Conservation (phyloP, 2,329 filamentous ascomycete genomes). For the Cadophora sp. region DNA sequence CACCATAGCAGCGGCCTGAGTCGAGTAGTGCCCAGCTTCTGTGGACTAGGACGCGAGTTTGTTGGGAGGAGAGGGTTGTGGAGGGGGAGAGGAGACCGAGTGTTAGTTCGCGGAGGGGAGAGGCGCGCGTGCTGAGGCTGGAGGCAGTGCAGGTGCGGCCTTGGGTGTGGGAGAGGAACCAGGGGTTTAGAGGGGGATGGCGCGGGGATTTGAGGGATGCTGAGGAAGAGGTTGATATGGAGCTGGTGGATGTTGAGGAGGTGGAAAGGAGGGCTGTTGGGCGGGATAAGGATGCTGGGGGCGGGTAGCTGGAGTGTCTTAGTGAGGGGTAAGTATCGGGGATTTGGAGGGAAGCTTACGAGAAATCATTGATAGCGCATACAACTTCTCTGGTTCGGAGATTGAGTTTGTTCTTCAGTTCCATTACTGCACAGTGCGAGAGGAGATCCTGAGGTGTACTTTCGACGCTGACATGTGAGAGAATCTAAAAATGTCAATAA, state of each 20-base stretch:
- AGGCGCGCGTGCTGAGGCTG: slow-evolving; percentile 11
- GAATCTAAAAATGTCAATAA: slow-evolving; percentile 9
- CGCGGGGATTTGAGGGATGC: background rate
- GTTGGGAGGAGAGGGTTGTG: background rate
- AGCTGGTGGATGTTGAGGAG: background rate
- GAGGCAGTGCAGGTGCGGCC: background rate
- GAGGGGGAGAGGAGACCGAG: slow-evolving; percentile 11
- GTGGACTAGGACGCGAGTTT: slow-evolving; percentile 18
- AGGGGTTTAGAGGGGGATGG: slow-evolving; percentile 12
- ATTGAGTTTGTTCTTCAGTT: slow-evolving; percentile 20
- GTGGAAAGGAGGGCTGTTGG: background rate
- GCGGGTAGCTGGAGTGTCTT: background rate
- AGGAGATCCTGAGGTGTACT: slow-evolving; percentile 23
- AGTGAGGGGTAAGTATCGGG: background rate
- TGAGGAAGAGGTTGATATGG: background rate
- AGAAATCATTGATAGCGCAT: slow-evolving; percentile 1
- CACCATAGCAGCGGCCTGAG: slow-evolving; percentile 4
- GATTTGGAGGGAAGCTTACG: background rate
- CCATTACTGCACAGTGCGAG: slow-evolving; percentile 14
- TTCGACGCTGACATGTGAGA: slow-evolving; percentile 15
- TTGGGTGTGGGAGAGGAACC: slow-evolving; percentile 13
- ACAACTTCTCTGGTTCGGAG: slow-evolving; percentile 16
- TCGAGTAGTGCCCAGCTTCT: slow-evolving; percentile 18
- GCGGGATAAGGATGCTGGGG: background rate
- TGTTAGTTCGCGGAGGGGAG: slow-evolving; percentile 15